phyloP scores from a whole-genome alignment of 495 filamentous ascomycete species.

The Daldinia concentrica region DNA sequence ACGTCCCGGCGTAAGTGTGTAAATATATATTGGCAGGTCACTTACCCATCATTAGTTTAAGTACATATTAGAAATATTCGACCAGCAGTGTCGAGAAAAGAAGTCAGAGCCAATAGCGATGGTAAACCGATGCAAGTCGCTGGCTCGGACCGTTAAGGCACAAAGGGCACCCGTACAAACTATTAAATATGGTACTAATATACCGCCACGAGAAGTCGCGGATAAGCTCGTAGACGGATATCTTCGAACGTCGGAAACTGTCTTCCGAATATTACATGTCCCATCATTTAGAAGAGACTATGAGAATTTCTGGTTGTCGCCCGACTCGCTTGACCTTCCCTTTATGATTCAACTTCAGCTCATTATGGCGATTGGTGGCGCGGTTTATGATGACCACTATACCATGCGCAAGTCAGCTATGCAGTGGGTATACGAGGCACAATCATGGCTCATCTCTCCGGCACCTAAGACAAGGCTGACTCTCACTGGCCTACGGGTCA shows the following conservation, averaged over 20 bases:
- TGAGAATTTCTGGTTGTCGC: slow-evolving; percentile 41
- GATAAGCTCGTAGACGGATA: slow-evolving; percentile 49
- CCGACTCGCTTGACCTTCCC: slow-evolving; percentile 26
- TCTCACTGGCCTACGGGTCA: slow-evolving; percentile 56
- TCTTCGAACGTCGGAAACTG: slow-evolving; percentile 40
- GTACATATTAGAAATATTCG: slow-evolving; percentile 49
- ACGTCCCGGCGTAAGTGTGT: slow-evolving; percentile 19
- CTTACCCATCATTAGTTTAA: slow-evolving; percentile 55
- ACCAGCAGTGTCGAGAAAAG: slow-evolving; percentile 46
- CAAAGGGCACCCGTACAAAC: slow-evolving; percentile 46
- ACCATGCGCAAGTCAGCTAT: slow-evolving; percentile 57
- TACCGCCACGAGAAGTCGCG: slow-evolving; percentile 51
- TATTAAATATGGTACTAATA: slow-evolving; percentile 43
- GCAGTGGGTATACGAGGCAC: slow-evolving; percentile 64
- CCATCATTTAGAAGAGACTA: slow-evolving; percentile 52
- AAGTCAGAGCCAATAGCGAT: slow-evolving; percentile 47
- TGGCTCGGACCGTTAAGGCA: slow-evolving; percentile 58
- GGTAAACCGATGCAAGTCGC: slow-evolving; percentile 57
- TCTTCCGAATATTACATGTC: slow-evolving; percentile 57
- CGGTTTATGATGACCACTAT: slow-evolving; percentile 51
- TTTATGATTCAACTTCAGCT: slow-evolving; percentile 64
- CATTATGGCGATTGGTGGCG: slow-evolving; percentile 61
- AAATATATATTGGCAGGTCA: slow-evolving; percentile 24
- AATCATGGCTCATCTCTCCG: slow-evolving; percentile 61
- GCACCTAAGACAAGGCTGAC: slow-evolving; percentile 58